phyloP scores from a whole-genome alignment of 495 filamentous ascomycete species.

The Penicillium taxi region DNA sequence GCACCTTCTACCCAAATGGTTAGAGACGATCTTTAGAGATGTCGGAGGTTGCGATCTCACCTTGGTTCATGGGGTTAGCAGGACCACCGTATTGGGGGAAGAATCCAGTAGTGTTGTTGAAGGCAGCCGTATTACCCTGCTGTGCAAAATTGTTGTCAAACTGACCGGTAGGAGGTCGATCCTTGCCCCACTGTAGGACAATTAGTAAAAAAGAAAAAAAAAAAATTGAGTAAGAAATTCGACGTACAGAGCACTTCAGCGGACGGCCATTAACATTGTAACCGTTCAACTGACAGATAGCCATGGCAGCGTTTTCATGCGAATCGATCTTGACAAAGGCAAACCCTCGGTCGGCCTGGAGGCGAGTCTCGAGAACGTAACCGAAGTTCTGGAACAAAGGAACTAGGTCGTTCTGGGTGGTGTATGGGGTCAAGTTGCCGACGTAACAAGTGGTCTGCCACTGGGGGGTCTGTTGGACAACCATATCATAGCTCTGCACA shows the following conservation, averaged over 20 bases:
- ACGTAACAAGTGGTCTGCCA: conserved; percentile 99
- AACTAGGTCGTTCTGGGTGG: conserved; percentile 88
- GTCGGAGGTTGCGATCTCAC: conserved; percentile 30
- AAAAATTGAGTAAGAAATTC: neutral
- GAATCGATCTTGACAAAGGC: conserved; percentile 99
- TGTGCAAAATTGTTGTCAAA: conserved; percentile 75
- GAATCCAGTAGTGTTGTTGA: conserved; percentile 69
- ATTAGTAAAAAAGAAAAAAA: conserved; percentile 19
- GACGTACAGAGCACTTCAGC: conserved; percentile 91
- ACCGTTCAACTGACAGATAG: conserved; percentile 93
- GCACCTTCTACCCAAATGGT: conserved; percentile 36
- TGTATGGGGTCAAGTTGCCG: conserved; percentile 96
- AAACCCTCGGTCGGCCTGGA: conserved; percentile 97
- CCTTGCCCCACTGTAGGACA: conserved; percentile 86
- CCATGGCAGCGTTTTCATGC: conserved; percentile 96
- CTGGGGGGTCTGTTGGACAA: conserved; percentile 89
- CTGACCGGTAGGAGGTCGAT: conserved; percentile 83
- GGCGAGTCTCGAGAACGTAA: conserved; percentile 91
- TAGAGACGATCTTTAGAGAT: conserved; percentile 12
- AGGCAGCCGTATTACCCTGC: conserved; percentile 52
- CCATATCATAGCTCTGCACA: conserved; percentile 95
- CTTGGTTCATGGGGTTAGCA: conserved; percentile 66
- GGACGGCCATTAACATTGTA: conserved; percentile 97
- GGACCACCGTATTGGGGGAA: conserved; percentile 83
- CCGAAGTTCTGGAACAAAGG: conserved; percentile 98